Percentiles rank a stretch among this genome's conserved stretches.
Evolutionary conservation across 768 basidiomycete species (phyloP).

Genomic region (Boletus pseudo-olivaceus): DNA sequence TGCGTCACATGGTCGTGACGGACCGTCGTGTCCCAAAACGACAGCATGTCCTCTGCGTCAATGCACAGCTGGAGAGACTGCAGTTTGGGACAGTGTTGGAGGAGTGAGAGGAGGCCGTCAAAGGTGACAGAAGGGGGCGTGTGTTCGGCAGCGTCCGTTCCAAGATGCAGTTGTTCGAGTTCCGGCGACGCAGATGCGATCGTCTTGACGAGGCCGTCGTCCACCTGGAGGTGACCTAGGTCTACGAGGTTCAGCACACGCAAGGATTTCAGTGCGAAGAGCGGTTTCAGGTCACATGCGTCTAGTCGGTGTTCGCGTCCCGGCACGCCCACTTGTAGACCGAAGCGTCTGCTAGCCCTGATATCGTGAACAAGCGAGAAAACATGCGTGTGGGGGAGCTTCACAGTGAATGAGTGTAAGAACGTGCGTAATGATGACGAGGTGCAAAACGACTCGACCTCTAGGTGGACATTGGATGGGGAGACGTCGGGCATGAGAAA

Average conservation of each 20-base stretch:
- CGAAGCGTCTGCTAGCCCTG: constrained; percentile 18
- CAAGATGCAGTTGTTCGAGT: constrained; percentile 18
- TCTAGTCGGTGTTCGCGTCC: constrained; percentile 18
- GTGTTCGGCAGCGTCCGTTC: not conserved
- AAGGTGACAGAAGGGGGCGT: constrained; percentile 11
- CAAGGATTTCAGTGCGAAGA: constrained; percentile 11
- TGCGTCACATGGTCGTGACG: constrained; percentile 11
- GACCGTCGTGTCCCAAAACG: constrained; percentile 10
- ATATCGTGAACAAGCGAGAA: constrained; percentile 25
- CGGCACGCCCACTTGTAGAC: constrained; percentile 11
- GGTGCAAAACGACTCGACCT: constrained; percentile 23
- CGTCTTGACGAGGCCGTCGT: constrained; percentile 17
- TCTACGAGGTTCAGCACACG: constrained; percentile 13
- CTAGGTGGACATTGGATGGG: constrained; percentile 11
- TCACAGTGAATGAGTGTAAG: constrained; percentile 4
- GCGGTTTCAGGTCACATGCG: constrained; percentile 11
- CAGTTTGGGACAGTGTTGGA: constrained; percentile 18
- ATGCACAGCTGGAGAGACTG: constrained; percentile 7
- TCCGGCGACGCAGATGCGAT: constrained; percentile 14
- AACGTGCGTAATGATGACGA: constrained; percentile 14
- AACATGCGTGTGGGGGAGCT: constrained; percentile 9
- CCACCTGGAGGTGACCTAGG: constrained; percentile 13
- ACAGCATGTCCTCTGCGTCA: constrained; percentile 14
- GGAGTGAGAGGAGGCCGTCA: constrained; percentile 19
- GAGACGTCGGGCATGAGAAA: constrained; percentile 16